A percentile compares a stretch with the other conserved stretches of the same genome.
These are phyloP conservation scores for Lactifluus volemus DNA, from an alignment of 768 basidiomycete genomes.

Conservation along the genomic window DNA sequence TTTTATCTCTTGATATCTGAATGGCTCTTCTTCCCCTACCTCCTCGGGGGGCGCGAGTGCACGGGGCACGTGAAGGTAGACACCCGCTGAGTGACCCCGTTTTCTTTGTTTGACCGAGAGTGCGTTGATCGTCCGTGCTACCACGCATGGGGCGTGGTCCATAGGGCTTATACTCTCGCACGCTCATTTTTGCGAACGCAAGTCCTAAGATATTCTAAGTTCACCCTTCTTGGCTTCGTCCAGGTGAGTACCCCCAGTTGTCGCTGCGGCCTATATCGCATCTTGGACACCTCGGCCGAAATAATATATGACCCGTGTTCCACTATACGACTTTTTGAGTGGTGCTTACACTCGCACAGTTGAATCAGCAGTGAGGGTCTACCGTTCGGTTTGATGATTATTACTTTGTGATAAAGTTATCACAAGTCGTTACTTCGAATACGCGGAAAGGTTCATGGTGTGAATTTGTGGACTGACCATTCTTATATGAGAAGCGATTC, in stretches of 20 bases:
- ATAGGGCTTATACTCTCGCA: slow-evolving; percentile 7
- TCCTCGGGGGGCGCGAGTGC: neutral
- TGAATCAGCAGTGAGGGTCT: neutral
- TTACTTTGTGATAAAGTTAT: neutral
- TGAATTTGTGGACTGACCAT: neutral
- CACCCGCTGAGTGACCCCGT: slow-evolving; percentile 14
- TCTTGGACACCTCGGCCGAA: neutral
- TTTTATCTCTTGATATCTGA: slow-evolving; percentile 18
- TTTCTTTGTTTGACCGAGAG: slow-evolving; percentile 9
- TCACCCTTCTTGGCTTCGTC: neutral
- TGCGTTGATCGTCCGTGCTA: slow-evolving; percentile 17
- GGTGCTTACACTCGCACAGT: neutral
- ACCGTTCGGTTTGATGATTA: neutral
- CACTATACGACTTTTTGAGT: neutral
- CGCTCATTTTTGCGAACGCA: neutral
- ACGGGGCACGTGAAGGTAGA: slow-evolving; percentile 2
- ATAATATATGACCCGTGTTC: neutral
- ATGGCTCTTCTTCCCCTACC: slow-evolving; percentile 12
- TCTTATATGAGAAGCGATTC: too few species aligned
- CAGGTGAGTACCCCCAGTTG: slow-evolving; percentile 6
- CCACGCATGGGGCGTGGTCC: slow-evolving; percentile 17
- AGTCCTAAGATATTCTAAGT: neutral
- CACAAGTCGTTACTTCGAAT: too few species aligned
- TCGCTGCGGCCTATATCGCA: neutral
- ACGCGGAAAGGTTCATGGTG: neutral